Percentiles rank a stretch among this genome's conserved stretches.
These are phyloP conservation scores for Lantana camara DNA, from an alignment of 257 asterid genomes.

Conservation along the genomic window DNA sequence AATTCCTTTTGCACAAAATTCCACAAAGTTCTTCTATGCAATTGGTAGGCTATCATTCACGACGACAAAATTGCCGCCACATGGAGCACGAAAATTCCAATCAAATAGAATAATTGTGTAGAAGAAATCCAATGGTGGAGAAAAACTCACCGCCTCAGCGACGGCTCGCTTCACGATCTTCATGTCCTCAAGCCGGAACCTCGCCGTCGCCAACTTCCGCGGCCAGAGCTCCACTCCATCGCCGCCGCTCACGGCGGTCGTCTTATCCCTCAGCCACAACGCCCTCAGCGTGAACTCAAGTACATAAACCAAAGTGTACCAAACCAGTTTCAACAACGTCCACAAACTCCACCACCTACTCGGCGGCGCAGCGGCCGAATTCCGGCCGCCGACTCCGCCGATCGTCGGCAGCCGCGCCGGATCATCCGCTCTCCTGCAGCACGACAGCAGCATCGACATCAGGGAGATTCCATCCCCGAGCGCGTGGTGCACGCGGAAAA, in stretches of 20 bases:
- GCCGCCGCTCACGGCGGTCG: conserved; percentile 49
- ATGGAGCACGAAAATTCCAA: conserved; percentile 5
- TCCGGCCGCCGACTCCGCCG: conserved; percentile 39
- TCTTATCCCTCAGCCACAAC: conserved; percentile 41
- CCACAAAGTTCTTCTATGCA: neutral
- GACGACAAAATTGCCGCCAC: neutral
- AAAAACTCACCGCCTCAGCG: conserved; percentile 38
- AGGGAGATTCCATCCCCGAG: conserved; percentile 87
- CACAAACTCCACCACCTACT: conserved; percentile 30
- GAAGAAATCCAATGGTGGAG: neutral
- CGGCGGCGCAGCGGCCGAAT: conserved; percentile 20
- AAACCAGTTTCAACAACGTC: conserved; percentile 33
- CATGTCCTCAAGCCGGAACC: conserved; percentile 52
- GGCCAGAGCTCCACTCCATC: conserved; percentile 63
- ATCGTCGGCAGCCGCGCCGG: conserved; percentile 44
- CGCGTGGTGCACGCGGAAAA: conserved; percentile 80
- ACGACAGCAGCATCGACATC: conserved; percentile 67
- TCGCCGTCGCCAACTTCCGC: conserved; percentile 51
- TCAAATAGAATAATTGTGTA: neutral
- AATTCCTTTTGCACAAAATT: too few relatives aligned
- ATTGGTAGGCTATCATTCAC: too few relatives aligned
- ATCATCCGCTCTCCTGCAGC: conserved; percentile 58
- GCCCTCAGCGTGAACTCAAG: conserved; percentile 33
- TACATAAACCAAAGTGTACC: conserved; percentile 42
- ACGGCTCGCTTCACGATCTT: conserved; percentile 47